phyloP scores from a whole-genome alignment of 148 eudicot genomes.

The Chenopodium formosanum region DNA sequence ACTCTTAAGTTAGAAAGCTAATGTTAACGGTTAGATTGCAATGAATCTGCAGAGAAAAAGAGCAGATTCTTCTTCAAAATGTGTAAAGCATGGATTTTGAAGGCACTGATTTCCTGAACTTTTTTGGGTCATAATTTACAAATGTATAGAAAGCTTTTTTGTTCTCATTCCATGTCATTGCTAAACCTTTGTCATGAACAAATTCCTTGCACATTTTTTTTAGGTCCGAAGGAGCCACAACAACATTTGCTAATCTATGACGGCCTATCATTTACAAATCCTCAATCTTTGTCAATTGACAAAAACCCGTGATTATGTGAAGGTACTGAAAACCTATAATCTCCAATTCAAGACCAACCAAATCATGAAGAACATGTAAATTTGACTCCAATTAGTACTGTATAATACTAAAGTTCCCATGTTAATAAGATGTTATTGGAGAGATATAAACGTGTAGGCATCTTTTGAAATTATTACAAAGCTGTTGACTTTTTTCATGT shows the following conservation, averaged over 20 bases:
- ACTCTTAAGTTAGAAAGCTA: slow-evolving; percentile 12
- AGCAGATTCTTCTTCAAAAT: slow-evolving; percentile 15
- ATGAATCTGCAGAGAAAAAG: slow-evolving; percentile 18
- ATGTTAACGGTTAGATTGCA: slow-evolving; percentile 21
- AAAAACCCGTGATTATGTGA: no score
- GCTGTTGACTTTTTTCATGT: background rate
- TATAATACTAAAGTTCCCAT: background rate
- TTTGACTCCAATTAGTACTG: background rate
- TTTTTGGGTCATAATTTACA: background rate
- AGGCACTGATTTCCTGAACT: slow-evolving; percentile 5
- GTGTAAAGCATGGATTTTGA: slow-evolving; percentile 24
- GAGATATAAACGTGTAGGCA: slow-evolving; percentile 8
- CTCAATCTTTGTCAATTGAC: no score
- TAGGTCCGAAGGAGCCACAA: no score
- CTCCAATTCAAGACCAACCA: background rate
- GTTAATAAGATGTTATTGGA: slow-evolving; percentile 6
- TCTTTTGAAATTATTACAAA: background rate
- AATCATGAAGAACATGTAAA: background rate
- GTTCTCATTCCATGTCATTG: background rate
- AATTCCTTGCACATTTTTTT: slow-evolving; percentile 1
- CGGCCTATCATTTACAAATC: no score
- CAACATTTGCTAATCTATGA: no score
- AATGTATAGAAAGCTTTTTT: background rate
- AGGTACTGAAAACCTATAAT: no score
- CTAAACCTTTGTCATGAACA: background rate